These are phyloP conservation scores for Limnanthes douglasii DNA, from an alignment of 345 rosid species.

Conservation along the genomic window DNA sequence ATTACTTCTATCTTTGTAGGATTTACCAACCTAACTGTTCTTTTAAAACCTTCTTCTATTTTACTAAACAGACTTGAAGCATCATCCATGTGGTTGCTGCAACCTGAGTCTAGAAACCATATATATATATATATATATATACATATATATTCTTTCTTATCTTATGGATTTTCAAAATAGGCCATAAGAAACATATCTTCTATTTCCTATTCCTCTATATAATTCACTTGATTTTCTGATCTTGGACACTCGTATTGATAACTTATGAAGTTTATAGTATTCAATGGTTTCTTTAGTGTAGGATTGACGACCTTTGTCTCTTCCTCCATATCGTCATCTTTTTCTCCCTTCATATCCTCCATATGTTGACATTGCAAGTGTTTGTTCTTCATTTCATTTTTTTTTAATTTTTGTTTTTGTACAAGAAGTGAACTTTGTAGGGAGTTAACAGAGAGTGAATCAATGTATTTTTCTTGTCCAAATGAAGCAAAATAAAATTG, in stretches of 20 bases:
- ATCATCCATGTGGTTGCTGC: no score
- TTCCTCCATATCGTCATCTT: neutral
- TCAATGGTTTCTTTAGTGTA: neutral
- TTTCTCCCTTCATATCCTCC: neutral
- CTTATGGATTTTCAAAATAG: neutral
- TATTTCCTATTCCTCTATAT: neutral
- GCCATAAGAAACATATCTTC: neutral
- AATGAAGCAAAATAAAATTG: no score
- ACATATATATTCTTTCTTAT: neutral
- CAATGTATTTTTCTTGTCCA: neutral
- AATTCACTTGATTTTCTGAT: neutral
- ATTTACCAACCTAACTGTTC: no score
- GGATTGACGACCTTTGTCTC: neutral
- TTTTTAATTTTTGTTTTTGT: neutral
- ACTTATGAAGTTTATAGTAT: neutral
- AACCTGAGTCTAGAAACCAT: no score
- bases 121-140: no score
- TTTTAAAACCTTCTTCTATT: no score
- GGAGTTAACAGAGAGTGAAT: neutral
- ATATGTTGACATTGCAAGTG: neutral
- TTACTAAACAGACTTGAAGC: no score
- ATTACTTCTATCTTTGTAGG: no score
- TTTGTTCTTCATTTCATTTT: neutral
- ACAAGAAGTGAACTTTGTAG: neutral
- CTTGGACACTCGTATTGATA: slow-evolving; percentile 1